phyloP scores from a whole-genome alignment of 495 filamentous ascomycete species.

The Neurospora sp. region DNA sequence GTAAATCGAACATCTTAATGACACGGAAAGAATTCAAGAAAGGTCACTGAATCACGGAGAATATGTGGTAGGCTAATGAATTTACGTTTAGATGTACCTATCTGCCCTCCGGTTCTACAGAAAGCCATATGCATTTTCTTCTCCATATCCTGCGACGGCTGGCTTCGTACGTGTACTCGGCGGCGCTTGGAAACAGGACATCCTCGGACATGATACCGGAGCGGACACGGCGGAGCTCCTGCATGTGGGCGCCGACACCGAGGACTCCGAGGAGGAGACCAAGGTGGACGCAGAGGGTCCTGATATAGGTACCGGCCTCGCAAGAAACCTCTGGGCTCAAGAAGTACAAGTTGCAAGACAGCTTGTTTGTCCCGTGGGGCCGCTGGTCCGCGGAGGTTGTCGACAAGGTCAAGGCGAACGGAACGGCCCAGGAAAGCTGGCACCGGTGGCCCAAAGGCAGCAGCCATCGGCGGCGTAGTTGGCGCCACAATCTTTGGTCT shows the following conservation, averaged over 20 bases:
- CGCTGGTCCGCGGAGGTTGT: not conserved
- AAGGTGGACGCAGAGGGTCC: conserved; percentile 81
- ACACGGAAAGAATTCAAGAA: not conserved
- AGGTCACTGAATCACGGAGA: not conserved
- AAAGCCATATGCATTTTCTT: not conserved
- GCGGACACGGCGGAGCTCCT: conserved; percentile 88
- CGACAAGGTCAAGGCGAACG: not conserved
- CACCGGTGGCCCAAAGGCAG: no score
- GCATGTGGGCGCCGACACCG: conserved; percentile 96
- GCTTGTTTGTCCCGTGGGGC: not conserved
- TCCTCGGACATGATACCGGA: conserved; percentile 65
- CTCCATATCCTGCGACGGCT: not conserved
- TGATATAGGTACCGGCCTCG: not conserved
- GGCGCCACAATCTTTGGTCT: no score
- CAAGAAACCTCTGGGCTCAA: conserved; percentile 50
- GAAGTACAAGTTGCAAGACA: not conserved
- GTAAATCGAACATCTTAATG: not conserved
- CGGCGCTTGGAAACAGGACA: not conserved
- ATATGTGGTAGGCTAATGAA: not conserved
- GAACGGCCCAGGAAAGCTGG: not conserved
- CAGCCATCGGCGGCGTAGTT: no score
- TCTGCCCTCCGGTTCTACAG: not conserved
- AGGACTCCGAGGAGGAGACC: conserved; percentile 64
- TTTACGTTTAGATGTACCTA: not conserved
- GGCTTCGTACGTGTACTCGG: not conserved